Conservation (phyloP, 1,284 basidiomycete genomes). For the Anthracocystis walkeri region DNA sequence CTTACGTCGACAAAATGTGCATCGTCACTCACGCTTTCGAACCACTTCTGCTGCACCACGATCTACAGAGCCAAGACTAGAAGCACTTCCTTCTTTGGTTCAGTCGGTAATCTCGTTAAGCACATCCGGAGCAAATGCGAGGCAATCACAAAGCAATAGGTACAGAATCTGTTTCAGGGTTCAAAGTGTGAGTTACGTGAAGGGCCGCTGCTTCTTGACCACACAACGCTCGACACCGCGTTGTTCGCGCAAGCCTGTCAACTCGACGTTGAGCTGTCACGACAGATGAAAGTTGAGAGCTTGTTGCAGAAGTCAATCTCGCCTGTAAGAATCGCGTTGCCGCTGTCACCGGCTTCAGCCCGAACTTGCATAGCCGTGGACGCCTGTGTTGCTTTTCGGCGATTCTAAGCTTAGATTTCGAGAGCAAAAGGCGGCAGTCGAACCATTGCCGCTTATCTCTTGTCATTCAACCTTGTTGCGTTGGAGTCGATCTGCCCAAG, state of each 20-base stretch:
- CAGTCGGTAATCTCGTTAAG: background rate
- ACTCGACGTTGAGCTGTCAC: background rate
- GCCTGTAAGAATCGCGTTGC: no score
- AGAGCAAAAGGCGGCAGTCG: background rate
- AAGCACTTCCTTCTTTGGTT: background rate
- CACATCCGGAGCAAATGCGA: background rate
- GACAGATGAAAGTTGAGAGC: background rate
- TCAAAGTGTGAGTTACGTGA: background rate
- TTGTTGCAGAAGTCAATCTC: background rate
- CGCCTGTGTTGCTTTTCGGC: background rate
- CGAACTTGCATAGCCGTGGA: constrained; percentile 1
- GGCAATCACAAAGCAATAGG: background rate
- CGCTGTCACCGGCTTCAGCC: background rate
- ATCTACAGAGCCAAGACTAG: constrained; percentile 3
- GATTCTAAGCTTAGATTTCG: background rate
- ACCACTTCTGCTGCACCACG: background rate
- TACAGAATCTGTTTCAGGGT: background rate
- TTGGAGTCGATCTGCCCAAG: no score
- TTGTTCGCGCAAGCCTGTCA: background rate
- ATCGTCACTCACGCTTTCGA: background rate
- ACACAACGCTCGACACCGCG: no score
- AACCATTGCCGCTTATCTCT: no score
- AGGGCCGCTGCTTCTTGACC: background rate
- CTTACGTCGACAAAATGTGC: background rate
- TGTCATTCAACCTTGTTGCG: no score